A percentile compares a stretch with the other conserved stretches of the same genome.
These are phyloP conservation scores for Tulasnella sp. DNA, from an alignment of 768 basidiomycete genomes.

Conservation along the genomic window DNA sequence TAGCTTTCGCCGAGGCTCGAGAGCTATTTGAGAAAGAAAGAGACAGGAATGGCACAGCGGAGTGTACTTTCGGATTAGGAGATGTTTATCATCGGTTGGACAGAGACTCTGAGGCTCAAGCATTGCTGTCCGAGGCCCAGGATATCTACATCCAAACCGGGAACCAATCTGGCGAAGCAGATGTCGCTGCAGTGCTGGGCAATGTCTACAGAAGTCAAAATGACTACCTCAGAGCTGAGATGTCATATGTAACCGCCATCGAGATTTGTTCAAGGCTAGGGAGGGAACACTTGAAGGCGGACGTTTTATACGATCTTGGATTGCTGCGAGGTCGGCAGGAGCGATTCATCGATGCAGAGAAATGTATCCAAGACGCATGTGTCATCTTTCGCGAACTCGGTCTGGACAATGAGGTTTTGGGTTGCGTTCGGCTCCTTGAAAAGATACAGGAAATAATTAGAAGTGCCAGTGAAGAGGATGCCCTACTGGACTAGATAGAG, in stretches of 20 bases:
- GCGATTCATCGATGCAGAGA: no score
- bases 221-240: neutral
- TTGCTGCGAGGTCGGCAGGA: no score
- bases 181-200: neutral
- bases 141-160: neutral
- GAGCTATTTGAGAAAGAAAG: neutral
- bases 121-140: neutral
- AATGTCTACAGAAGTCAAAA: neutral
- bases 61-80: neutral
- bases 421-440: no score
- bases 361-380: no score
- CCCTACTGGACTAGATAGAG: no score
- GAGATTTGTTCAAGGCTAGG: no score
- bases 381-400: no score
- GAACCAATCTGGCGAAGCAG: neutral
- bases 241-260: neutral
- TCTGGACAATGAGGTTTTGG: no score
- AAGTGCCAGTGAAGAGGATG: no score
- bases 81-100: neutral
- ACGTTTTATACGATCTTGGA: no score
- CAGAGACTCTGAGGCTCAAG: neutral
- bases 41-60: neutral
- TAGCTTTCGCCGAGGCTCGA: neutral
- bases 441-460: no score
- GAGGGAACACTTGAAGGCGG: no score